Conservation (phyloP, 352 stramenopile species). For the Pythium dissimile region DNA sequence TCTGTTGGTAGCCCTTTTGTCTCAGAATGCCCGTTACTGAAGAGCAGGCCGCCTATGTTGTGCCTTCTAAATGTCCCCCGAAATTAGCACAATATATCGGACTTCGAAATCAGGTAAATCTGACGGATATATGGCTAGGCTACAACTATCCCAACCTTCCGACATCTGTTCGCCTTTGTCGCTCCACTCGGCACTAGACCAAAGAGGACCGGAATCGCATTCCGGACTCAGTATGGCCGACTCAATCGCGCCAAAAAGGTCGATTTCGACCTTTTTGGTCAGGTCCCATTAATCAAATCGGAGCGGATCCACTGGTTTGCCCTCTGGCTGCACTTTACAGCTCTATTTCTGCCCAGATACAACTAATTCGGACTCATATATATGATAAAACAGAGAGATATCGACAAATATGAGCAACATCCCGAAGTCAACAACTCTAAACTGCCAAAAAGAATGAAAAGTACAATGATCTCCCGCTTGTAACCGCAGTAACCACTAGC, state of each 20-base stretch:
- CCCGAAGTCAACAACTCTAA: conserved; percentile 1
- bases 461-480: too few species aligned
- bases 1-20: too few species aligned
- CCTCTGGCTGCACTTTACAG: neutral
- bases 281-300: neutral
- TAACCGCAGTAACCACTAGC: too few species aligned
- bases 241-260: conserved; percentile 1
- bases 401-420: conserved; percentile 4
- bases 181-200: neutral
- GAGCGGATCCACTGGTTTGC: conserved; percentile 1
- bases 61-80: neutral
- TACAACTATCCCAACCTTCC: neutral
- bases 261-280: neutral
- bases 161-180: too few species aligned
- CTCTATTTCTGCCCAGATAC: conserved; percentile 1
- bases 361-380: conserved; percentile 3
- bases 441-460: conserved; percentile 7
- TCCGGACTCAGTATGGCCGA: conserved; percentile 5
- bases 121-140: neutral
- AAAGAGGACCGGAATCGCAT: conserved; percentile 6
- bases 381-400: conserved; percentile 1
- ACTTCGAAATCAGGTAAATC: neutral
- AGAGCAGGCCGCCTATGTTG: too few species aligned
- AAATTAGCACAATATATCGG: conserved; percentile 8
- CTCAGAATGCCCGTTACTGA: too few species aligned